Base-by-base conservation (phyloP, 257 asterid genomes). In the Ehretia macrophylla region DNA sequence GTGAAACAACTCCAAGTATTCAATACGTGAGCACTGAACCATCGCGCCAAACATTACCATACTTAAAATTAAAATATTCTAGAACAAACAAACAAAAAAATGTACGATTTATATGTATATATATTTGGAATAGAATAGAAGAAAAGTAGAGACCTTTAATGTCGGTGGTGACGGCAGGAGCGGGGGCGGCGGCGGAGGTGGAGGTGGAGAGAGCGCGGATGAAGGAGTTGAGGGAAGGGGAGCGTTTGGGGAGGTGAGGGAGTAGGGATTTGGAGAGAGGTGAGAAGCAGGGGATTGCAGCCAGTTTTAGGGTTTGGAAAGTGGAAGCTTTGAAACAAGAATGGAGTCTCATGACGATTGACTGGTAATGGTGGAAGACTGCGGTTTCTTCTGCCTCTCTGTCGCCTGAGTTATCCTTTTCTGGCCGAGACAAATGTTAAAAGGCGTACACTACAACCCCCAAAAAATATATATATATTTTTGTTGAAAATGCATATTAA, bases 291-390 rank as follows among this genome's bases (percentile, higher is more conserved):
- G 82, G 73, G 10, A 65, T 27, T 32, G 74, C 68, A 10, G 79
- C 65, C 59, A 74, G 21, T 66, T 84, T 81, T 42, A 74, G 71
- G 62, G 77, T 69, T 38, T 63, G 68, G 47, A 72, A 58, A 37
- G 76, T 64, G 4, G 79, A 42, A 51, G 61, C 60, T 32, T 45
- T 56, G 23, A 64, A 49, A 67, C 61, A 76, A 39, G 77, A 68
- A 1, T 79, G 80, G 49, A 80, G 59, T 12, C 75, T 84, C 96
- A 87, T 87, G 40, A 44, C 46, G 42, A 27, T n/a, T n/a, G n/a
- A n/a, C n/a, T n/a, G n/a, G n/a, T n/a, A n/a, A n/a, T n/a, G n/a
- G 32, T 10, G 16, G 54, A 59, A 0, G 56, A n/a, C 55, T 21
- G 32, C 27, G 22, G 18, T 9, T 11, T n/a, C 23, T 8, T 62